A percentile compares a stretch with the other conserved stretches of the same genome.
Conservation (phyloP, 805 yeast species). For the Monosporozyma siamensis region DNA sequence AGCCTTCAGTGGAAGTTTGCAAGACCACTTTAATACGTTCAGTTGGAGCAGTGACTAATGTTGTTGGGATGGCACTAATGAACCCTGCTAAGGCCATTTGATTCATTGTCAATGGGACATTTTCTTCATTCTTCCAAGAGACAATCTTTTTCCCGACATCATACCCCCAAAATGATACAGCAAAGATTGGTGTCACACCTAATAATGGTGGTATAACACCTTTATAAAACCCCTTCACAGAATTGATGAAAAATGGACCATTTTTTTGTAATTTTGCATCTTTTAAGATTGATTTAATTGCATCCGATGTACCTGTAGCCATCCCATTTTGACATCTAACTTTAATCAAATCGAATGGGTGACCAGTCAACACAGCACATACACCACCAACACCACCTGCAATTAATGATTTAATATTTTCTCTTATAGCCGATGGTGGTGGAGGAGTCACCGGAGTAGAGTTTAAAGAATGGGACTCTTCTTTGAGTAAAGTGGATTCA, state of each 20-base stretch:
- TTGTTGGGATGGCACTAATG: slow-evolving; percentile 88
- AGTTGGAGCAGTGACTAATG: slow-evolving; percentile 94
- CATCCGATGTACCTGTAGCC: slow-evolving; percentile 54
- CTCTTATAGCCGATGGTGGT: slow-evolving; percentile 24
- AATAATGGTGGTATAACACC: slow-evolving; percentile 90
- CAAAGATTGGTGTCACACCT: slow-evolving; percentile 99
- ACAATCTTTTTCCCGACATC: slow-evolving; percentile 83
- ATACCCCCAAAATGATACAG: slow-evolving; percentile 97
- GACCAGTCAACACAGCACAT: slow-evolving; percentile 92
- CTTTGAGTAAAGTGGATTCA: slow-evolving; percentile 7
- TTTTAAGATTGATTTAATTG: slow-evolving; percentile 61
- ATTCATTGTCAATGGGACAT: slow-evolving; percentile 41
- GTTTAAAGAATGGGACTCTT: slow-evolving; percentile 3
- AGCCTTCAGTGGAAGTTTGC: slow-evolving; percentile 50
- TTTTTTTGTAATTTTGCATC: slow-evolving; percentile 17
- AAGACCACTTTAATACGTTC: slow-evolving; percentile 91
- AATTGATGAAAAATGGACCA: slow-evolving; percentile 12
- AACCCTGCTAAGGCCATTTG: slow-evolving; percentile 90
- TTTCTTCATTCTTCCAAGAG: slow-evolving; percentile 27
- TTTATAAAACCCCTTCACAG: slow-evolving; percentile 62
- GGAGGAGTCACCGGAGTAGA: neutral
- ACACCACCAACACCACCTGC: slow-evolving; percentile 97
- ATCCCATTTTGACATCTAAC: slow-evolving; percentile 76
- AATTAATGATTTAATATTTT: slow-evolving; percentile 76
- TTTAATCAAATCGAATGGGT: slow-evolving; percentile 89